These are phyloP conservation scores for Leishmania martiniquensis DNA, from an alignment of 208 protist species.

Conservation along the genomic window DNA sequence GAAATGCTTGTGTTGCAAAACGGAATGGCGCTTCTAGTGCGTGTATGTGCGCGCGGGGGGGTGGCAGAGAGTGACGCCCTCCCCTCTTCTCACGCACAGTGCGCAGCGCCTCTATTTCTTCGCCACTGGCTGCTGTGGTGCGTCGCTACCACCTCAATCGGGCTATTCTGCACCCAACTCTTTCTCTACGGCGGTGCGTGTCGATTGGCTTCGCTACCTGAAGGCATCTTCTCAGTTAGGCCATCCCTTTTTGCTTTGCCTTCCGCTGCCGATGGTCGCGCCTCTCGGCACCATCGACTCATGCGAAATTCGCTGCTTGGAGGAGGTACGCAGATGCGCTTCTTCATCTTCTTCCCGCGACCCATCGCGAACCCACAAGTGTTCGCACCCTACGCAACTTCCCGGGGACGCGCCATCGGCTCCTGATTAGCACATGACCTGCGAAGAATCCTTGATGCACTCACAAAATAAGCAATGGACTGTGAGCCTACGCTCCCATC, in stretches of 20 bases:
- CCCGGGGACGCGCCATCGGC: no score
- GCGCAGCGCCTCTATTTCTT: background rate
- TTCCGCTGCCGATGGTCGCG: background rate
- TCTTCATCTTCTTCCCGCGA: no score
- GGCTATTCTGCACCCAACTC: no score
- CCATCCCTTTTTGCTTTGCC: background rate
- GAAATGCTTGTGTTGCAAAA: no score
- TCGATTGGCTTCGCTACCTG: background rate
- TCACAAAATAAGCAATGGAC: background rate
- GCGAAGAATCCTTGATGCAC: background rate
- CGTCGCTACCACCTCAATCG: no score
- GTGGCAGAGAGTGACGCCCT: no score
- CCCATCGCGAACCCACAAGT: no score
- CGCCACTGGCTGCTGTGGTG: background rate
- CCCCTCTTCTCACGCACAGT: background rate
- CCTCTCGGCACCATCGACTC: no score
- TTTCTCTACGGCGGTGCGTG: background rate
- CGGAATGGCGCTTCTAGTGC: background rate
- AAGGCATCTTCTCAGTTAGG: background rate
- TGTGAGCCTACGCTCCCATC: background rate
- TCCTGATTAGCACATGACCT: background rate
- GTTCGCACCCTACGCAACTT: no score
- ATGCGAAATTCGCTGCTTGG: no score
- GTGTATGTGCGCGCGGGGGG: no score
- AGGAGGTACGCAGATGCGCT: no score